Evolutionary conservation across 805 yeast species (phyloP), one percentile per base, ranked within the genome.

Genomic region (Zygotorulaspora sp.): DNA sequence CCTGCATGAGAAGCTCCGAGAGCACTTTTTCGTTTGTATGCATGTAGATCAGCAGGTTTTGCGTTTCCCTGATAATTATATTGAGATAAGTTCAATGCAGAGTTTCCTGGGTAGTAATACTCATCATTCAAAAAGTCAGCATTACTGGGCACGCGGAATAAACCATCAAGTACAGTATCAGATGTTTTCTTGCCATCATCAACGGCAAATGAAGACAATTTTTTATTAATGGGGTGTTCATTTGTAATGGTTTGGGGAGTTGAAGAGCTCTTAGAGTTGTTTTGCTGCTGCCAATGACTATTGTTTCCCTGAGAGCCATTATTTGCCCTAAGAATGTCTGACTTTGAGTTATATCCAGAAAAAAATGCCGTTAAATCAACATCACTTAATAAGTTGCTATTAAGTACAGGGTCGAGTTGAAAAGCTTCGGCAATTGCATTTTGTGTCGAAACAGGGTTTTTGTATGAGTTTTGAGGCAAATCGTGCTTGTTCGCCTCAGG

Each of bases 331-430:
- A 35, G 18, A 13, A 35, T 34, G 19, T 40, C 25, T 9, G 20
- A 29, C 10, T 36, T 39, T 16, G 37, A 18, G 7, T 33, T 37
- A 8, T 12, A n/a, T 13, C 42, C 35, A 14, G 38, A 30, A 36
- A 52, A 50, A 30, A 48, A 51, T 11, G 47, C 44, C 2, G 44
- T 41, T 17, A 58, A 37, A 32, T 56, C 59, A 2, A 38, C 30
- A 30, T 48, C 47, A 36, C 56, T 50, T 25, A 50, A 44, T 5
- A 48, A 45, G 38, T 51, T 56, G 11, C 51, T 47, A 29, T 56
- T 58, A 30, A 59, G 41, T 5, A 58, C 58, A 4, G 64, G 61
- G 35, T 59, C 64, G 16, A 53, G 39, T 20, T 59, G 59, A 17
- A 59, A 45, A 1, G 62, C 63, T 28, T 53, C 61, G 4, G 51